phyloP scores from a whole-genome alignment of 2,329 filamentous ascomycete genomes.

The Phialophora expanda region DNA sequence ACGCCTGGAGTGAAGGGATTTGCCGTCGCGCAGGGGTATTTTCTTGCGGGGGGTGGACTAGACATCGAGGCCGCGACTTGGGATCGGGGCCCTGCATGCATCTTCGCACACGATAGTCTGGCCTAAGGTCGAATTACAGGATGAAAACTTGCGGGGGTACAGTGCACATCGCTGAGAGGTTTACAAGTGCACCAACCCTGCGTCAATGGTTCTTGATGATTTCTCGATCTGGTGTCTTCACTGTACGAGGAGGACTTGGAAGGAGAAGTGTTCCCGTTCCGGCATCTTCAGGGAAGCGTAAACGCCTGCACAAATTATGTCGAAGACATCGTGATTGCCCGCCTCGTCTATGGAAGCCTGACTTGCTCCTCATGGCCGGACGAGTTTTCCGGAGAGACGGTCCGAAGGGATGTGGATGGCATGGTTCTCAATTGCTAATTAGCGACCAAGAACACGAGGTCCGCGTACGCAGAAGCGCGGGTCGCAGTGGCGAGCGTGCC shows the following conservation, averaged over 20 bases:
- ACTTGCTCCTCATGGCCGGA: background rate
- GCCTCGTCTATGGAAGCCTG: background rate
- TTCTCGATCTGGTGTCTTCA: background rate
- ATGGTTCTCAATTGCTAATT: background rate
- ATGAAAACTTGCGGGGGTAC: conserved; percentile 2
- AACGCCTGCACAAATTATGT: background rate
- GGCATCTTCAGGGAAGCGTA: background rate
- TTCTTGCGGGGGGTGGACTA: background rate
- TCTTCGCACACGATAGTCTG: background rate
- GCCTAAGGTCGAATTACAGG: too few species aligned
- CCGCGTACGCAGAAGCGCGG: background rate
- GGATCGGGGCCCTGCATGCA: background rate
- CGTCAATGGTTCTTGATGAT: background rate
- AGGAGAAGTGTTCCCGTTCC: background rate
- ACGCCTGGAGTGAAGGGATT: background rate
- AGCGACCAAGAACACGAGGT: conserved; percentile 4
- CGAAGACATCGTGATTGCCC: background rate
- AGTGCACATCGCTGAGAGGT: background rate
- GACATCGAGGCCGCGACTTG: background rate
- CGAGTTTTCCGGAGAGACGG: background rate
- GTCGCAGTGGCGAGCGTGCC: background rate
- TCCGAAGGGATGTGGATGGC: background rate
- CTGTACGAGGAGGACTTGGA: background rate
- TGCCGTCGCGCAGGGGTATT: background rate
- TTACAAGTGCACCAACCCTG: background rate